A percentile compares a stretch with the other conserved stretches of the same genome.
Evolutionary conservation across 177 flowering plant species (phyloP).

Genomic region (Vitis hybrid): DNA sequence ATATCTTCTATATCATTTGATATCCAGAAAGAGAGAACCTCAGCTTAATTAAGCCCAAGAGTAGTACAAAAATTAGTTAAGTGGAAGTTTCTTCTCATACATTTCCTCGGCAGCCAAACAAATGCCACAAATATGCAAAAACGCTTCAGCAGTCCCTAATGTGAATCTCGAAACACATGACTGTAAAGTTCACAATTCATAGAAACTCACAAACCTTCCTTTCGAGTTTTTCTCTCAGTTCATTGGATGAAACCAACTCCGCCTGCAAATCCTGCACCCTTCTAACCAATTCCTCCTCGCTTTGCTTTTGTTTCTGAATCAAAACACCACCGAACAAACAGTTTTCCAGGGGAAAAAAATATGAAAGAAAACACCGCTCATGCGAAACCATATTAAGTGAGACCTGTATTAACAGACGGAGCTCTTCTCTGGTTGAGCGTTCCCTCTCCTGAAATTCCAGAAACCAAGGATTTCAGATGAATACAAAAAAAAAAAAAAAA

Average conservation of each 20-base stretch:
- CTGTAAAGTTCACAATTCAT: background rate
- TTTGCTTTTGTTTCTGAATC: slow-evolving; percentile 52
- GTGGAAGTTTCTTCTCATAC: too few relatives aligned
- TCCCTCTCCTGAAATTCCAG: slow-evolving; percentile 40
- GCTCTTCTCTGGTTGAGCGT: slow-evolving; percentile 32
- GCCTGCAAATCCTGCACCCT: slow-evolving; percentile 41
- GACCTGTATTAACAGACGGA: slow-evolving; percentile 41
- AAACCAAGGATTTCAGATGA: background rate
- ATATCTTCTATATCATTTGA: too few relatives aligned
- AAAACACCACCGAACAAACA: background rate
- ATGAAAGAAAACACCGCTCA: background rate
- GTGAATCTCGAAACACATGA: slow-evolving; percentile 10
- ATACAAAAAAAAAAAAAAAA: background rate
- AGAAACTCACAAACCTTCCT: slow-evolving; percentile 34
- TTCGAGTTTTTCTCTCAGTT: slow-evolving; percentile 39
- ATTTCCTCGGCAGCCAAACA: too few relatives aligned
- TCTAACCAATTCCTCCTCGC: slow-evolving; percentile 44
- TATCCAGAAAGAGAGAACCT: too few relatives aligned
- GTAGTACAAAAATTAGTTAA: too few relatives aligned
- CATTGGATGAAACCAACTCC: slow-evolving; percentile 45
- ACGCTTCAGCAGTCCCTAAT: background rate
- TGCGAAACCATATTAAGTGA: background rate
- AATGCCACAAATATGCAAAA: background rate
- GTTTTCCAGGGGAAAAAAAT: background rate
- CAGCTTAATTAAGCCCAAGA: too few relatives aligned